These are phyloP conservation scores for Aureobasidium sp. DNA, from an alignment of 2,329 filamentous ascomycete species.

Conservation along the genomic window DNA sequence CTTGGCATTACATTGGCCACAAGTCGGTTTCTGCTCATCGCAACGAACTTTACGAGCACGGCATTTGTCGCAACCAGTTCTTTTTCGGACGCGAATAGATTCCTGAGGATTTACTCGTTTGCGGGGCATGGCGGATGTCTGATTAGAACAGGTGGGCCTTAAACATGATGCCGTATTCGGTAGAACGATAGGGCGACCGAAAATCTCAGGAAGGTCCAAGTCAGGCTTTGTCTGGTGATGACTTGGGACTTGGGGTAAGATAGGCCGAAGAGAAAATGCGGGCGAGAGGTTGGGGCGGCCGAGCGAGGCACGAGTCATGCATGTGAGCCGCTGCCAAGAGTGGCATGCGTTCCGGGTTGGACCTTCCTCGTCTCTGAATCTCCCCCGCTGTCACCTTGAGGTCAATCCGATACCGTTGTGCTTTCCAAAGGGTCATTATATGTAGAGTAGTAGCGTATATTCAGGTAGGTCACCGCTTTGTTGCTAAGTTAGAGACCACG, in stretches of 20 bases:
- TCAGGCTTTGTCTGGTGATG: background rate
- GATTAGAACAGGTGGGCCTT: background rate
- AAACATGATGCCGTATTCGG: background rate
- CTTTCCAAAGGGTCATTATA: background rate
- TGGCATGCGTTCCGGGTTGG: background rate
- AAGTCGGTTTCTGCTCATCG: conserved; percentile 31
- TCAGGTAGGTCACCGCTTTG: background rate
- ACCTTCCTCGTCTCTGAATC: background rate
- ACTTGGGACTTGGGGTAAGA: background rate
- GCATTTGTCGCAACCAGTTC: conserved; percentile 33
- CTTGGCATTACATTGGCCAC: conserved; percentile 29
- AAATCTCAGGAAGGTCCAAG: conserved; percentile 7
- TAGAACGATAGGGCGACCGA: background rate
- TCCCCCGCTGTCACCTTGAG: background rate
- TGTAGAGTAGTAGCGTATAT: background rate
- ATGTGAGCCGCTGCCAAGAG: background rate
- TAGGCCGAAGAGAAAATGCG: background rate
- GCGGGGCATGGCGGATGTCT: conserved; percentile 14
- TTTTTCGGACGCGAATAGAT: conserved; percentile 22
- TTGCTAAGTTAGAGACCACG: too few relatives aligned
- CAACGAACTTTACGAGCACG: conserved; percentile 33
- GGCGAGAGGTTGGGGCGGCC: background rate
- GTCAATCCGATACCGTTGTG: background rate
- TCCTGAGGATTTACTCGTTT: conserved; percentile 15
- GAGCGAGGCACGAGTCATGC: background rate